Percentiles rank a stretch among this genome's conserved stretches.
phyloP scores from a whole-genome alignment of 2,329 filamentous ascomycete genomes.

The Coniochaeta sp. region DNA sequence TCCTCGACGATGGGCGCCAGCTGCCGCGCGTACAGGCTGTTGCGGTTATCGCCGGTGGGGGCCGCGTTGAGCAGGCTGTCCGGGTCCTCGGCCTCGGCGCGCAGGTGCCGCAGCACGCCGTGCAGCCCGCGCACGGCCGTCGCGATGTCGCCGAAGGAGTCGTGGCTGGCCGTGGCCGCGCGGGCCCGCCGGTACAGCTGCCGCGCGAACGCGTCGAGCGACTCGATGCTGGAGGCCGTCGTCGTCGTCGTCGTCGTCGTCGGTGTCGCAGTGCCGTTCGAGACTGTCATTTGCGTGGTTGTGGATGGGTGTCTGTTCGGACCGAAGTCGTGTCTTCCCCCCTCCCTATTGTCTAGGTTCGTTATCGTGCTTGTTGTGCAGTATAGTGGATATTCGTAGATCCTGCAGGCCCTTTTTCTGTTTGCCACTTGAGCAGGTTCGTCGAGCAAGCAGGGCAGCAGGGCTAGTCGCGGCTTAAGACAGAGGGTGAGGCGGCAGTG shows the following conservation, averaged over 20 bases:
- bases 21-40: constrained; percentile 38
- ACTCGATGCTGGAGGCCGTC: constrained; percentile 41
- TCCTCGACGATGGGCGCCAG: constrained; percentile 46
- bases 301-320: background rate
- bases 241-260: too few species aligned
- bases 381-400: background rate
- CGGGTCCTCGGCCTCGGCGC: constrained; percentile 47
- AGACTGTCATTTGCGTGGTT: constrained; percentile 19
- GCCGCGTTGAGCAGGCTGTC: constrained; percentile 45
- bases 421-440: background rate
- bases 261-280: constrained; percentile 10
- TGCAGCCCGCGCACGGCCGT: constrained; percentile 45
- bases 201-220: constrained; percentile 47
- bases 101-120: constrained; percentile 48
- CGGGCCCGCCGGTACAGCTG: constrained; percentile 48
- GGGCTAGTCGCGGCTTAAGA: background rate
- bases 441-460: background rate
- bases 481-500: background rate
- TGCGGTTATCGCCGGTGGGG: constrained; percentile 15
- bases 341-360: too few species aligned
- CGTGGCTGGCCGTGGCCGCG: constrained; percentile 35
- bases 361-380: background rate
- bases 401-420: background rate
- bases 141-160: constrained; percentile 45
- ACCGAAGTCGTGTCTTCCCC: background rate